These are phyloP conservation scores for Cyphellophora attinorum DNA, from an alignment of 2,329 filamentous ascomycete genomes.

Conservation along the genomic window DNA sequence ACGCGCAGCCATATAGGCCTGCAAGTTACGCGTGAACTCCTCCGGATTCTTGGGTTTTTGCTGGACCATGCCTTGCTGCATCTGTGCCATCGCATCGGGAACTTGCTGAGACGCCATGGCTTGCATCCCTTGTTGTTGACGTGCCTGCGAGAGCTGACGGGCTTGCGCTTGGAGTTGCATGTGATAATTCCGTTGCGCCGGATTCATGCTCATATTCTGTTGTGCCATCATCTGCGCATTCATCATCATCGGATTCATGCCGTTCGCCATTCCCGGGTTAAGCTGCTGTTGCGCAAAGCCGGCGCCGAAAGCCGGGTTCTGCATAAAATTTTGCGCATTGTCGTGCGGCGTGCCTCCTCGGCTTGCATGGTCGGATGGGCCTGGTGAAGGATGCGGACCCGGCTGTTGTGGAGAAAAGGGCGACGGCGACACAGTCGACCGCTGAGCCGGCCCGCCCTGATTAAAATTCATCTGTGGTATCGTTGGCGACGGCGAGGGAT, in stretches of 20 bases:
- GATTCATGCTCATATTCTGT: slow-evolving; percentile 52
- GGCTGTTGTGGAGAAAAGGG: slow-evolving; percentile 78
- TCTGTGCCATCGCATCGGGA: slow-evolving; percentile 11
- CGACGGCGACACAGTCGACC: slow-evolving; percentile 84
- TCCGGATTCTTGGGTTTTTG: slow-evolving; percentile 42
- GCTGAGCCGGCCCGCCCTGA: slow-evolving; percentile 56
- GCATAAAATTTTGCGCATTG: slow-evolving; percentile 50
- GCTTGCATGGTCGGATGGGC: slow-evolving; percentile 63
- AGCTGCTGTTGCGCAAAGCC: slow-evolving; percentile 32
- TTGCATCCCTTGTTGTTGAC: slow-evolving; percentile 10
- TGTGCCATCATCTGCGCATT: slow-evolving; percentile 43
- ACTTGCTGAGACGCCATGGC: slow-evolving; percentile 6
- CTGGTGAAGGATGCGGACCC: slow-evolving; percentile 62
- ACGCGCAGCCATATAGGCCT: slow-evolving; percentile 66
- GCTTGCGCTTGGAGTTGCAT: slow-evolving; percentile 74
- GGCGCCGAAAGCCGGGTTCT: slow-evolving; percentile 31
- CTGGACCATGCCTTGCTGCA: slow-evolving; percentile 8
- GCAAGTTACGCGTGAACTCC: slow-evolving; percentile 65
- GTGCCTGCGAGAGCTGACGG: slow-evolving; percentile 43
- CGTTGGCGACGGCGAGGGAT: slow-evolving; percentile 85
- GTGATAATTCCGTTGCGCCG: slow-evolving; percentile 68
- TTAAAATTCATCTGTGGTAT: slow-evolving; percentile 66
- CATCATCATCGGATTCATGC: slow-evolving; percentile 30
- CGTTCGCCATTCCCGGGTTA: slow-evolving; percentile 29
- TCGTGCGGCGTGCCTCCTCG: slow-evolving; percentile 61